Evolutionary conservation across 352 stramenopile genomes (phyloP).

Genomic region (Aphanomyces cochlioides): DNA sequence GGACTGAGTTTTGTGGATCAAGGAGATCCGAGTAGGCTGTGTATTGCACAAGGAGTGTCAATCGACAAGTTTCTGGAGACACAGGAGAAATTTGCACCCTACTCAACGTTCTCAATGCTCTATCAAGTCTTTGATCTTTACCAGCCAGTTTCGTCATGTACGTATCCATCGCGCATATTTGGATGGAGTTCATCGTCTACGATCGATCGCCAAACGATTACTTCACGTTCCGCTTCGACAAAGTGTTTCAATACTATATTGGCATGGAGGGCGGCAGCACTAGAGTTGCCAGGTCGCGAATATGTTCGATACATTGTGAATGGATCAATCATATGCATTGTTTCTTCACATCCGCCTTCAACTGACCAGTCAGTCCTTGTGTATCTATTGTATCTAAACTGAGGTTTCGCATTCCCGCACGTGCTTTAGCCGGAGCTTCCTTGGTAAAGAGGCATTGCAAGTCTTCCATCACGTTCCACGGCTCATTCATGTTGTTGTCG

Average conservation of each 20-base stretch:
- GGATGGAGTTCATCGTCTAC: slow-evolving; percentile 12
- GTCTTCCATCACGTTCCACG: slow-evolving; percentile 1
- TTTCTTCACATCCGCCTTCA: no score
- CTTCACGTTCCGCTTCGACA: not conserved
- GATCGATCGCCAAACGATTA: slow-evolving; percentile 11
- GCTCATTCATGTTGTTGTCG: no score
- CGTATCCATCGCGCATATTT: slow-evolving; percentile 6
- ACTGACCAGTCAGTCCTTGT: no score
- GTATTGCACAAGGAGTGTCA: no score
- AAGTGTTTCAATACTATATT: slow-evolving; percentile 12
- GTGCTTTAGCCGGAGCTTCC: not conserved
- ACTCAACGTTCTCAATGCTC: no score
- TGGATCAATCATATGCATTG: not conserved
- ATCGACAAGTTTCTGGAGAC: no score
- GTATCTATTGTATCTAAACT: no score
- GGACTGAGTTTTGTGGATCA: no score
- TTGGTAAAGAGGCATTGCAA: slow-evolving; percentile 12
- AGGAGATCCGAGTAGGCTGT: no score
- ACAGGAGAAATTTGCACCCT: no score
- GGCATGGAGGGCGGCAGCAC: not conserved
- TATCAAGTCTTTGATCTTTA: no score
- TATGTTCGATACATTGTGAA: slow-evolving; percentile 14
- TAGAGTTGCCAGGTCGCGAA: no score
- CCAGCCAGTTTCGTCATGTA: slow-evolving; percentile 4
- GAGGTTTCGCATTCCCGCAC: not conserved